Evolutionary conservation across 2,329 filamentous ascomycete species (phyloP), one percentile per base, ranked within the genome.

Genomic region (Sclerotiophoma versabilis): DNA sequence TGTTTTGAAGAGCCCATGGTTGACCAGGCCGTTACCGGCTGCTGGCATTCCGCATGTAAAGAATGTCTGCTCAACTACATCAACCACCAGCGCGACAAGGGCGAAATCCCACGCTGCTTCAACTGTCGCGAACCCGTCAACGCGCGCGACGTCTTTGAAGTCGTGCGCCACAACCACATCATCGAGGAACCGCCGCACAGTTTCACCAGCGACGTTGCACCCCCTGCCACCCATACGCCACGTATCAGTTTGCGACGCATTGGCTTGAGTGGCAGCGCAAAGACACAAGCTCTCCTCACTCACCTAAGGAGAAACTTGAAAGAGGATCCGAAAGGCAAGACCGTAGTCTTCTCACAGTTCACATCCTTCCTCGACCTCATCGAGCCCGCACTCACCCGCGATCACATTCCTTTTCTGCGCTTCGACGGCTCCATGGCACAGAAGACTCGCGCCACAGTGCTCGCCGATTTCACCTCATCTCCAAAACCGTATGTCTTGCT

Each of bases 21-120:
- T 33, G 90, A 97, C 48, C 93, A 96, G 70, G 89, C 90, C 0
- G 95, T 99, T 1, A 98, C 95, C 0, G 91, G 92, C 0, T 99
- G 95, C 76, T 99, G 95, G 92, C 95, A 99, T 75, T 96, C 91
- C 27, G 93, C 95, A 0, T 99, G 95, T 79, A 96, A 95, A 76
- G 89, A 91, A 58, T 99, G 95, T 66, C 79, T 98, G n/a, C 79
- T 96, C 2, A 87, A 92, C 64, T 96, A 92, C 65, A 96, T 99
- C 68, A 87, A 90, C 59, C 92, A 96, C 68, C 90, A 96, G 72
- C 88, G 83, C 4, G 87, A 91, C 62, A 91, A 89, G 54, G 87
- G 87, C 36, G 84, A 91, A 43, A 75, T 89, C 0, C 89, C 95
- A 1, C 85, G 88, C 9, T 99, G 95, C 75, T 96, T 96, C 78